Conservation (phyloP, 768 basidiomycete genomes). For the Trametes meyenii region DNA sequence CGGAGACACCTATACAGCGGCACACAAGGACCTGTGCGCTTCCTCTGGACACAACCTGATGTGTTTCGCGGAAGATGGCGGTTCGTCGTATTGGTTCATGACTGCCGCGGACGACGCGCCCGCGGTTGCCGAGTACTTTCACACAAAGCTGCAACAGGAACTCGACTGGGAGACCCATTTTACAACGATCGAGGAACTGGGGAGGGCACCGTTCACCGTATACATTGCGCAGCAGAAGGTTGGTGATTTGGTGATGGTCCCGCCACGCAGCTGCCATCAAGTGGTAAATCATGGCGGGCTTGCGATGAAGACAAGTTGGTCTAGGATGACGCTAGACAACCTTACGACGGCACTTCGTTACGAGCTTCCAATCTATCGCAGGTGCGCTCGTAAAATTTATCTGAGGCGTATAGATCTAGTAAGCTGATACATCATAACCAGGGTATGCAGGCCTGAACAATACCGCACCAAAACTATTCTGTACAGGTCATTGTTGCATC, state of each 20-base stretch:
- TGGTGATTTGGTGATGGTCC: constrained; percentile 82
- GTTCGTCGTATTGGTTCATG: constrained; percentile 88
- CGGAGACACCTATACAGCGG: constrained; percentile 82
- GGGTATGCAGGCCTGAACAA: constrained; percentile 79
- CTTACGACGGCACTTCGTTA: constrained; percentile 62
- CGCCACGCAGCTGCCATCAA: constrained; percentile 81
- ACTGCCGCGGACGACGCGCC: constrained; percentile 62
- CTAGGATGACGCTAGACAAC: constrained; percentile 74
- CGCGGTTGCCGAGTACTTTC: constrained; percentile 61
- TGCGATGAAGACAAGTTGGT: constrained; percentile 86
- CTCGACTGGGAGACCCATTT: constrained; percentile 77
- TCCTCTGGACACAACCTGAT: constrained; percentile 88
- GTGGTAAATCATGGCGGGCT: constrained; percentile 82
- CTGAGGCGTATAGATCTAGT: background rate
- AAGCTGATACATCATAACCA: constrained; percentile 31
- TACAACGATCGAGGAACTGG: constrained; percentile 63
- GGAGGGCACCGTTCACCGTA: constrained; percentile 65
- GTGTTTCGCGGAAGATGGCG: constrained; percentile 74
- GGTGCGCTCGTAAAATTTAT: constrained; percentile 45
- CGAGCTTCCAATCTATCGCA: constrained; percentile 78
- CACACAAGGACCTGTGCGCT: constrained; percentile 83
- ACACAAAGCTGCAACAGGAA: constrained; percentile 51
- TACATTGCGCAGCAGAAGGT: constrained; percentile 73
- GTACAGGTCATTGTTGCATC: constrained; percentile 52
- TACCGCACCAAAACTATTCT: constrained; percentile 75